Percentiles rank a stretch among this genome's conserved stretches.
phyloP scores from a whole-genome alignment of 352 stramenopile species.

The Albugo candida region DNA sequence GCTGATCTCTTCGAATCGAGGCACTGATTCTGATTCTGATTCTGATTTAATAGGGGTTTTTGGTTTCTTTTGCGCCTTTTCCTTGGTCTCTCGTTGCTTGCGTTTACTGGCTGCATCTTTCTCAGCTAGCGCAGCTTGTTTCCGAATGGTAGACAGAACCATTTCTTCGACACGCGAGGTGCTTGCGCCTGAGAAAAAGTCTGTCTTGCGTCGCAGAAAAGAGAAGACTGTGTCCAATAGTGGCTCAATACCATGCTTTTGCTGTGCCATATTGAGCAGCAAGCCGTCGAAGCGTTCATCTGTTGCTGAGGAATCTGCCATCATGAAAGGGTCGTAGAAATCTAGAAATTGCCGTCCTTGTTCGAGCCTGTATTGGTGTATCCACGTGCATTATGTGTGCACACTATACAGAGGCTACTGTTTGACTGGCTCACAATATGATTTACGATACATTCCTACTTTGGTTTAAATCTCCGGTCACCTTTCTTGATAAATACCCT shows the following conservation, averaged over 20 bases:
- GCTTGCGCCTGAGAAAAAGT: slow-evolving; percentile 93
- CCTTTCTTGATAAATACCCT: too few species aligned
- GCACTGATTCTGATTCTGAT: slow-evolving; percentile 12
- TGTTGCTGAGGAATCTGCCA: too few species aligned
- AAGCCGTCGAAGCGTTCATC: slow-evolving; percentile 81
- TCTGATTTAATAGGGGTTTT: slow-evolving; percentile 23
- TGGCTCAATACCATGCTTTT: slow-evolving; percentile 93
- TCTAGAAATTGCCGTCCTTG: too few species aligned
- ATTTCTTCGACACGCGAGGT: slow-evolving; percentile 53
- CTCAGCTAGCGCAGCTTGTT: slow-evolving; percentile 78
- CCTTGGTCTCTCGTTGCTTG: slow-evolving; percentile 63
- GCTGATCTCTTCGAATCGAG: slow-evolving; percentile 66
- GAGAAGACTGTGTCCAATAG: slow-evolving; percentile 96
- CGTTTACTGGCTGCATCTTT: slow-evolving; percentile 61
- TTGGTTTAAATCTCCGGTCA: too few species aligned
- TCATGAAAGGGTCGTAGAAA: too few species aligned
- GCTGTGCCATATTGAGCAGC: slow-evolving; percentile 94
- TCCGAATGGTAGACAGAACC: slow-evolving; percentile 80
- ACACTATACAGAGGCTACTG: too few species aligned
- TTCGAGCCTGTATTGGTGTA: too few species aligned
- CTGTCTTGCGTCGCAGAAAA: slow-evolving; percentile 96
- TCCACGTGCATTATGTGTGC: too few species aligned
- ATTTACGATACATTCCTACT: too few species aligned
- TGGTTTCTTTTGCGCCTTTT: slow-evolving; percentile 19
- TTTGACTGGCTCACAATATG: too few species aligned